Evolutionary conservation across 352 stramenopile genomes (phyloP).

Genomic region (Globisporangium nodosum): DNA sequence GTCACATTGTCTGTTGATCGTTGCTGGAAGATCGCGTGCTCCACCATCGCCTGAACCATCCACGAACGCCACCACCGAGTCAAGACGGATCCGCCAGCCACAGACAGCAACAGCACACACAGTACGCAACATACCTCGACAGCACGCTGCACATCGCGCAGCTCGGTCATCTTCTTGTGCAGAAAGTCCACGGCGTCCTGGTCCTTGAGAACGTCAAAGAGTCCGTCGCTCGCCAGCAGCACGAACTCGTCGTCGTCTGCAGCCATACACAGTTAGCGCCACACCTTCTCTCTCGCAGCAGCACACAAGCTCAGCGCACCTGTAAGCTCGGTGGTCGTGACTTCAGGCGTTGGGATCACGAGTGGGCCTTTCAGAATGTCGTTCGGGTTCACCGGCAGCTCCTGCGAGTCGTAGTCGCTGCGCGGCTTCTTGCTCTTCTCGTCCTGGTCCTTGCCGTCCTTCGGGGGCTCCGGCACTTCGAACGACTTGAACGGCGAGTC

Average conservation of each 20-base stretch:
- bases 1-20: conserved; percentile 87
- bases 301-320: conserved; percentile 13
- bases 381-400: conserved; percentile 76
- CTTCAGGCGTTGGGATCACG: conserved; percentile 74
- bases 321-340: conserved; percentile 66
- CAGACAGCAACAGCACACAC: conserved; percentile 1
- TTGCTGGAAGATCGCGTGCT: conserved; percentile 78
- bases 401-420: conserved; percentile 73
- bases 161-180: conserved; percentile 56
- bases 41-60: conserved; percentile 45
- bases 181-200: conserved; percentile 80
- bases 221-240: conserved; percentile 68
- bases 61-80: conserved; percentile 1
- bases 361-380: conserved; percentile 81
- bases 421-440: conserved; percentile 29
- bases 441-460: background rate
- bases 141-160: conserved; percentile 70
- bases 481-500: conserved; percentile 97
- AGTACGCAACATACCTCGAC: conserved; percentile 40
- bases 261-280: background rate
- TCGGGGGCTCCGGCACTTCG: conserved; percentile 46
- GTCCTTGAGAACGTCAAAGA: conserved; percentile 83
- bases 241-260: conserved; percentile 75
- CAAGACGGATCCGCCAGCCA: background rate
- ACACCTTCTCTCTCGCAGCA: background rate